Conservation (phyloP, 1,284 basidiomycete genomes). For the Xanthoconium separans region DNA sequence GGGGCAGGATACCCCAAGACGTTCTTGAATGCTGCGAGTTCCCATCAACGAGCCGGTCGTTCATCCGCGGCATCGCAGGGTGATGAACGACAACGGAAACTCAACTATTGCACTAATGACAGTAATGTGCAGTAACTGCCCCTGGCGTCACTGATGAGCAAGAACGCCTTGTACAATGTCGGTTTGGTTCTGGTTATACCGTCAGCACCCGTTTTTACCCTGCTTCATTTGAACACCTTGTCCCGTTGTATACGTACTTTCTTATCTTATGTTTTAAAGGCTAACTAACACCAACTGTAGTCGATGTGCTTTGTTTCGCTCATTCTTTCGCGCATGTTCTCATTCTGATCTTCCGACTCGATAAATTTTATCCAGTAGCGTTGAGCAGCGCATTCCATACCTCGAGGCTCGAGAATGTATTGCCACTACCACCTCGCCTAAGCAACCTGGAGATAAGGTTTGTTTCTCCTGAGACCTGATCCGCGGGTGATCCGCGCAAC, state of each 20-base stretch:
- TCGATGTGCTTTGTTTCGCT: slow-evolving; percentile 6
- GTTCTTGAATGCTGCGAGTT: slow-evolving; percentile 27
- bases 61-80: slow-evolving; percentile 13
- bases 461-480: slow-evolving; percentile 9
- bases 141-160: neutral
- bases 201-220: slow-evolving; percentile 3
- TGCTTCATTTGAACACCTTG: slow-evolving; percentile 22
- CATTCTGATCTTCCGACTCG: slow-evolving; percentile 6
- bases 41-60: slow-evolving; percentile 24
- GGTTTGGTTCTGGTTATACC: slow-evolving; percentile 9
- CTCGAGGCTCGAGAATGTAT: slow-evolving; percentile 4
- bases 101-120: slow-evolving; percentile 15
- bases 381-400: slow-evolving; percentile 10
- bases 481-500: slow-evolving; percentile 30
- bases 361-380: slow-evolving; percentile 9
- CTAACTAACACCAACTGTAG: slow-evolving; percentile 27
- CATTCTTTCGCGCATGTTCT: slow-evolving; percentile 5
- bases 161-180: neutral
- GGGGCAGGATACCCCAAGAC: slow-evolving; percentile 28
- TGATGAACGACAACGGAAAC: slow-evolving; percentile 31
- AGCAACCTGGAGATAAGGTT: slow-evolving; percentile 13
- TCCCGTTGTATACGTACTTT: slow-evolving; percentile 29
- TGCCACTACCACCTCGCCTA: slow-evolving; percentile 10
- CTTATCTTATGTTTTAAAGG: slow-evolving; percentile 36
- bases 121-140: slow-evolving; percentile 5